Percentiles rank a stretch among this genome's conserved stretches.
Conservation (phyloP, 257 asterid genomes). For the Hygrophila difformis region DNA sequence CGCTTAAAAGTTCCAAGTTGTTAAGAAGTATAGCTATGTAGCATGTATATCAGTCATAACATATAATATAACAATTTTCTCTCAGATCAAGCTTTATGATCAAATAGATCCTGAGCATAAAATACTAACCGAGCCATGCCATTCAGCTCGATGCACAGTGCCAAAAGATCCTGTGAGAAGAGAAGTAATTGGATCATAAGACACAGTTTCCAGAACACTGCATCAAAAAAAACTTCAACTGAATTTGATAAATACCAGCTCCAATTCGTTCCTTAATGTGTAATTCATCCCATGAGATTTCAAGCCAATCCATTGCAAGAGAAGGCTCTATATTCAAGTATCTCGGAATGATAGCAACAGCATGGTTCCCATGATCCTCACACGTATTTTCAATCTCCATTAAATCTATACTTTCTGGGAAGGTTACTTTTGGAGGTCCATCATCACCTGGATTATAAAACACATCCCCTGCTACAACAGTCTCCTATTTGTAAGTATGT, state of each 20-base stretch:
- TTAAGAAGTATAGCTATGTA: too few species aligned
- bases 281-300: constrained; percentile 91
- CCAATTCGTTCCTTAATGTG: constrained; percentile 92
- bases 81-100: background rate
- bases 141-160: constrained; percentile 97
- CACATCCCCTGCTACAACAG: constrained; percentile 35
- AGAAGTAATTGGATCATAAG: background rate
- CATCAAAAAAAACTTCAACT: too few species aligned
- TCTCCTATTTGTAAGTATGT: constrained; percentile 44
- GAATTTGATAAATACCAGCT: constrained; percentile 49
- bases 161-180: constrained; percentile 77
- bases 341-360: constrained; percentile 45
- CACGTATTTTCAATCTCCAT: constrained; percentile 30
- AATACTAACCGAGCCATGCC: constrained; percentile 90
- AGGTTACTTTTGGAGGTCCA: constrained; percentile 30
- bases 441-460: constrained; percentile 29
- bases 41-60: too few species aligned
- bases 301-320: constrained; percentile 98
- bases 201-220: constrained; percentile 8
- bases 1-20: too few species aligned
- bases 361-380: constrained; percentile 2
- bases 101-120: too few species aligned
- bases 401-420: constrained; percentile 27
- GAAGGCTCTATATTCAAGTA: constrained; percentile 78
- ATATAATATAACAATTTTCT: background rate